Percentiles rank a stretch among this genome's conserved stretches.
Evolutionary conservation across 129 eudicot genomes (phyloP).

Genomic region (Lactuca saligna): DNA sequence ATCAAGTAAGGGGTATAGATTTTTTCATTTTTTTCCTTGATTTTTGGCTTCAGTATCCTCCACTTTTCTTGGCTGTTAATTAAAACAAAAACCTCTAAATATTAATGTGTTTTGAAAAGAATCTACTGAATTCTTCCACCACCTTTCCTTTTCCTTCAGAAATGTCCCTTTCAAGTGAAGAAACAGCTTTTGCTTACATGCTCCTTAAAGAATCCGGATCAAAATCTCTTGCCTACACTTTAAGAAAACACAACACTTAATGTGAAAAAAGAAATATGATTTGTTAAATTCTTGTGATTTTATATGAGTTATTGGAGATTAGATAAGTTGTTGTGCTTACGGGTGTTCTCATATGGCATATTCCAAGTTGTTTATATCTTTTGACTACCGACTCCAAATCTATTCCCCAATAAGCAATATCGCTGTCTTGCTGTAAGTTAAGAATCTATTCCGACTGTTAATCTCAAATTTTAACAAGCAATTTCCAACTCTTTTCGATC

Average conservation of each 20-base stretch:
- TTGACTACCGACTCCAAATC: conserved; percentile 59
- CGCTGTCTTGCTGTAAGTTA: conserved; percentile 89
- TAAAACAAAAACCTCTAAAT: too few relatives aligned
- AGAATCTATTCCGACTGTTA: conserved; percentile 34
- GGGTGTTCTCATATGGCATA: conserved; percentile 92
- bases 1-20: too few relatives aligned
- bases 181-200: conserved; percentile 83
- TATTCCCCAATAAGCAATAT: conserved; percentile 83
- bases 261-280: too few relatives aligned
- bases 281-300: not conserved
- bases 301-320: not conserved
- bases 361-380: conserved; percentile 57
- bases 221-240: conserved; percentile 77
- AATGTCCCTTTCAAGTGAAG: conserved; percentile 85
- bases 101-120: too few relatives aligned
- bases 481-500: too few relatives aligned
- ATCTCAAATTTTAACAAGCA: too few relatives aligned
- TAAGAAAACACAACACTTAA: not conserved
- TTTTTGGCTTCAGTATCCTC: too few relatives aligned
- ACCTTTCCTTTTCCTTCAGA: conserved; percentile 80
- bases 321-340: conserved; percentile 51
- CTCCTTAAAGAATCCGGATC: conserved; percentile 89
- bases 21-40: too few relatives aligned
- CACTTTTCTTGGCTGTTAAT: too few relatives aligned
- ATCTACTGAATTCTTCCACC: too few relatives aligned